Conservation (phyloP, 2,329 filamentous ascomycete species). For the Sphaerulina musiva region DNA sequence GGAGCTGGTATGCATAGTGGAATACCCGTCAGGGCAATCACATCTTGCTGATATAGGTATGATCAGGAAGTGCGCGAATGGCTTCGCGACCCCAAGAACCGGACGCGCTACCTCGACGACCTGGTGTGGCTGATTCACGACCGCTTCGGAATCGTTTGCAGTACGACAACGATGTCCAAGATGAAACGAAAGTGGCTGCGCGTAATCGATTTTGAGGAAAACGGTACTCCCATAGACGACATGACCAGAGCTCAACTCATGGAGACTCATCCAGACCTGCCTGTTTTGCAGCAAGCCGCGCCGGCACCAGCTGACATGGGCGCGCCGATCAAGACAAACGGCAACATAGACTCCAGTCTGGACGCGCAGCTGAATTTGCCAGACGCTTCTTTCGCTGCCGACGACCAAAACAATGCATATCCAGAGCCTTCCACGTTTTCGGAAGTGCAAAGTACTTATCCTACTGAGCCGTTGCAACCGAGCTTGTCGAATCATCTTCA, state of each 20-base stretch:
- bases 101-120: conserved; percentile 31
- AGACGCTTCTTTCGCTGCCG: conserved; percentile 4
- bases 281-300: conserved; percentile 16
- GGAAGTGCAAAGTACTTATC: conserved; percentile 5
- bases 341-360: neutral
- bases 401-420: conserved; percentile 6
- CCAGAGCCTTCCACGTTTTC: conserved; percentile 5
- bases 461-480: conserved; percentile 2
- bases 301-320: conserved; percentile 3
- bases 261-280: conserved; percentile 28
- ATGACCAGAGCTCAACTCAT: conserved; percentile 19
- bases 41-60: neutral
- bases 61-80: conserved; percentile 30
- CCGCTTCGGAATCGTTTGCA: conserved; percentile 31
- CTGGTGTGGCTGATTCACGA: conserved; percentile 33
- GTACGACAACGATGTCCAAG: conserved; percentile 33
- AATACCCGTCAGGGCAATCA: too few relatives aligned
- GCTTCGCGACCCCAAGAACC: conserved; percentile 30
- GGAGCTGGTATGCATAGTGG: conserved; percentile 26
- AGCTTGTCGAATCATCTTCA: conserved; percentile 4
- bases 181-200: conserved; percentile 33
- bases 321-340: neutral
- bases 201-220: conserved; percentile 31
- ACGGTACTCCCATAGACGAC: conserved; percentile 28
- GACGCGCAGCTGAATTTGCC: conserved; percentile 6